phyloP scores from a whole-genome alignment of 1,284 basidiomycete species.

The Austropuccinia psidii region DNA sequence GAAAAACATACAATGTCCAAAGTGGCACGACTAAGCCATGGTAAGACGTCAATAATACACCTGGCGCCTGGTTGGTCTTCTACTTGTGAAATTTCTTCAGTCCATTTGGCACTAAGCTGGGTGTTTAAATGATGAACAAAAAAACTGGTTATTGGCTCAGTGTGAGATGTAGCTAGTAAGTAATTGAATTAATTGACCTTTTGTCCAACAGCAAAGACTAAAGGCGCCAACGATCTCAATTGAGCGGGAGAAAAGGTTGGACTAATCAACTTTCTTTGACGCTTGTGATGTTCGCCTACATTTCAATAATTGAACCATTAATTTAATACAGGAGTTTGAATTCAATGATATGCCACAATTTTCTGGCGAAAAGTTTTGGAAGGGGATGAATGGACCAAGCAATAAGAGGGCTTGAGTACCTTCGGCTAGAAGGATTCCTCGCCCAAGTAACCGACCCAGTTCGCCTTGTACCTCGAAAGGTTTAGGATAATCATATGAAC shows the following conservation, averaged over 20 bases:
- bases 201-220: not conserved
- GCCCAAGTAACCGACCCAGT: slow-evolving; percentile 50
- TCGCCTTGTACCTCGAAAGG: slow-evolving; percentile 58
- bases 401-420: not conserved
- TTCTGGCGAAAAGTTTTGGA: no score
- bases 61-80: not conserved
- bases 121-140: not conserved
- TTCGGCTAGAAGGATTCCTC: slow-evolving; percentile 38
- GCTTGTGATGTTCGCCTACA: slow-evolving; percentile 52
- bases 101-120: not conserved
- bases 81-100: not conserved
- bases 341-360: no score
- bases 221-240: not conserved
- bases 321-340: not conserved
- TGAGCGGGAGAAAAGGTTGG: slow-evolving; percentile 48
- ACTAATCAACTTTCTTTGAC: slow-evolving; percentile 52
- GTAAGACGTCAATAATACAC: not conserved
- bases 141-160: not conserved
- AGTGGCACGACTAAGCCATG: not conserved
- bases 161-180: not conserved
- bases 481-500: slow-evolving; percentile 61
- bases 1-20: not conserved
- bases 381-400: not conserved
- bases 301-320: not conserved
- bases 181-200: not conserved